Percentiles rank a stretch among this genome's conserved stretches.
Evolutionary conservation across 208 protist species (phyloP).

Genomic region (Borovskyia barvae): DNA sequence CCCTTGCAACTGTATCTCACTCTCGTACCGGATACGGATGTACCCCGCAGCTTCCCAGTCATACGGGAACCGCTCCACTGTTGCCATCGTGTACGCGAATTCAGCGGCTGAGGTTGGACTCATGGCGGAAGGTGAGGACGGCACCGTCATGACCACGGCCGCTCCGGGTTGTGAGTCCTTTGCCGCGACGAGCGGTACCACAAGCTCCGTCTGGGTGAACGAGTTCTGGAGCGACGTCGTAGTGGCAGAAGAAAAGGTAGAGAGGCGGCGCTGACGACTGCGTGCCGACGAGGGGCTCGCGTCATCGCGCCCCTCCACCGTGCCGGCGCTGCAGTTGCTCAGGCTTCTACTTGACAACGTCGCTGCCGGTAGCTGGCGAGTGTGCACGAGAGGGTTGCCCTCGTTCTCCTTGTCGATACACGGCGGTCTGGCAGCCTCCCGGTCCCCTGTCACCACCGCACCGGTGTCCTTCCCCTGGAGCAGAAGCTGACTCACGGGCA

Average conservation of each 20-base stretch:
- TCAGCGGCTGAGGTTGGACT: slow-evolving; percentile 12
- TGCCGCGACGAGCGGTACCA: too few relatives aligned
- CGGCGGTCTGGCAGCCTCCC: neutral
- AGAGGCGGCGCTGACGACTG: neutral
- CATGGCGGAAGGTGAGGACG: slow-evolving; percentile 9
- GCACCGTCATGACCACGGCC: neutral
- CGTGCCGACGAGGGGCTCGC: neutral
- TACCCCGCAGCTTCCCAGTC: slow-evolving; percentile 55
- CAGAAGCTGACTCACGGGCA: too few relatives aligned
- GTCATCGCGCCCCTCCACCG: neutral
- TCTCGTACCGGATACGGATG: slow-evolving; percentile 48
- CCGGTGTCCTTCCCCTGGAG: too few relatives aligned
- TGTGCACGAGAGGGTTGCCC: neutral
- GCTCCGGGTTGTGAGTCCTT: too few relatives aligned
- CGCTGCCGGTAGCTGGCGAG: neutral
- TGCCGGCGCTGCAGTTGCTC: slow-evolving; percentile 2
- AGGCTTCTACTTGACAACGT: neutral
- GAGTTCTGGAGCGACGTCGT: slow-evolving; percentile 7
- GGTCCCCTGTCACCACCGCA: neutral
- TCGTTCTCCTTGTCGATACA: neutral
- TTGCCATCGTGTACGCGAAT: slow-evolving; percentile 18
- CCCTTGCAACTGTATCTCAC: slow-evolving; percentile 32
- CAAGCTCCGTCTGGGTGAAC: slow-evolving; percentile 3
- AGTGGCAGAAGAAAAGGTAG: neutral
- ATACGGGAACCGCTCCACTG: slow-evolving; percentile 41